Conservation (phyloP, 2,329 filamentous ascomycete species). For the Neofusicoccum kwambonambiense region DNA sequence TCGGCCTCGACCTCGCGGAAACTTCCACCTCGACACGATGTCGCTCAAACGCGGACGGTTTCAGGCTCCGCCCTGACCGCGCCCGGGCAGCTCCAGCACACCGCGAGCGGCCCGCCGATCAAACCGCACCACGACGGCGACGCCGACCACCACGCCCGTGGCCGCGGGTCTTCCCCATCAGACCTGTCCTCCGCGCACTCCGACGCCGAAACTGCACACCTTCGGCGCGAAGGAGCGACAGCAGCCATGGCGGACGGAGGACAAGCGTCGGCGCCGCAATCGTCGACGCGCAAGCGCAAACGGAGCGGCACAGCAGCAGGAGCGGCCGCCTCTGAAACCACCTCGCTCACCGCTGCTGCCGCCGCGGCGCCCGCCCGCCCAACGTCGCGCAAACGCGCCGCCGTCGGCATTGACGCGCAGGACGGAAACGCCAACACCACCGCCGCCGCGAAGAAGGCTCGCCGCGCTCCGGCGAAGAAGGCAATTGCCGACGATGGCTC, state of each 20-base stretch:
- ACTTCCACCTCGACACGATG: slow-evolving; percentile 9
- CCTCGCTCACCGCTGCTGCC: slow-evolving; percentile 25
- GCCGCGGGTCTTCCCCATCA: slow-evolving; percentile 23
- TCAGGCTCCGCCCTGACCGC: slow-evolving; percentile 26
- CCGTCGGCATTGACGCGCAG: not conserved
- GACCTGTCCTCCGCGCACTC: slow-evolving; percentile 34
- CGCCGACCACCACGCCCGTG: not conserved
- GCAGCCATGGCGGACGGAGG: not conserved
- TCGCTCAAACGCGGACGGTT: slow-evolving; percentile 24
- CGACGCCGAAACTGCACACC: slow-evolving; percentile 20
- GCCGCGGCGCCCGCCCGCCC: not conserved
- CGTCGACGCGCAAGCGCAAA: slow-evolving; percentile 48
- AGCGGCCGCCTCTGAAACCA: slow-evolving; percentile 29
- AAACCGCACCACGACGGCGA: not conserved
- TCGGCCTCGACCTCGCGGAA: slow-evolving; percentile 10
- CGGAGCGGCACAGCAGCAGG: slow-evolving; percentile 38
- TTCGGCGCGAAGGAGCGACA: not conserved
- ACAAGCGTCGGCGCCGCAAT: slow-evolving; percentile 17
- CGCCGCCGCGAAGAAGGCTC: slow-evolving; percentile 30
- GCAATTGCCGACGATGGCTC: slow-evolving; percentile 28
- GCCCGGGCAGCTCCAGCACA: slow-evolving; percentile 29
- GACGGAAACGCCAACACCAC: not conserved
- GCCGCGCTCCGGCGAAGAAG: slow-evolving; percentile 38
- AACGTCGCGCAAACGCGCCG: not conserved
- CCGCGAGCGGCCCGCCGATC: not conserved